A percentile compares a stretch with the other conserved stretches of the same genome.
phyloP scores from a whole-genome alignment of 2,329 filamentous ascomycete genomes.

The Onygenales sp. region DNA sequence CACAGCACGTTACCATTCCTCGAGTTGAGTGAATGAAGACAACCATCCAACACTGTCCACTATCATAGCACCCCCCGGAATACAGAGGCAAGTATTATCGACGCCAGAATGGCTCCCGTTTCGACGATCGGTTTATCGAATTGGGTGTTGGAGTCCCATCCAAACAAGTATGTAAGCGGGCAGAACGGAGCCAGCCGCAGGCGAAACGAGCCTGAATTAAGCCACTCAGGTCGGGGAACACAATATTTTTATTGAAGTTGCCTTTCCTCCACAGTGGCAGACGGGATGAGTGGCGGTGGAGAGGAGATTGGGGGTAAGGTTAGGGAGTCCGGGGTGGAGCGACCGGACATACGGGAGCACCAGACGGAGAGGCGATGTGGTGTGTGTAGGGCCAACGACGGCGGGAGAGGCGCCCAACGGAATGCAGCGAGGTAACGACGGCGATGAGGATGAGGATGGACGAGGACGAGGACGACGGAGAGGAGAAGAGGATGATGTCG shows the following conservation, averaged over 20 bases:
- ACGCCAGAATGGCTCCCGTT: too few relatives aligned
- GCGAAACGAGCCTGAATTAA: neutral
- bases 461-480: neutral
- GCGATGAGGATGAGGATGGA: neutral
- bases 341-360: neutral
- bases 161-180: too few relatives aligned
- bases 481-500: neutral
- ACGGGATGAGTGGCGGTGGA: neutral
- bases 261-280: neutral
- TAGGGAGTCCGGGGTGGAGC: neutral
- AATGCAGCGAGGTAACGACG: neutral
- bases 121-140: too few relatives aligned
- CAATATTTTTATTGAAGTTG: neutral
- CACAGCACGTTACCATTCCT: slow-evolving; percentile 1
- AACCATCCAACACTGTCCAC: neutral
- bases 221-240: neutral
- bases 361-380: neutral
- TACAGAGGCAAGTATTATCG: neutral
- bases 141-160: too few relatives aligned
- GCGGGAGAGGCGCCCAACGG: neutral
- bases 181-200: neutral
- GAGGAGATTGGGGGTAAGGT: neutral
- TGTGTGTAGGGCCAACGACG: neutral
- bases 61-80: neutral
- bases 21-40: neutral